Base-by-base conservation (phyloP, 2,329 filamentous ascomycete genomes). In the Venturia asperata region DNA sequence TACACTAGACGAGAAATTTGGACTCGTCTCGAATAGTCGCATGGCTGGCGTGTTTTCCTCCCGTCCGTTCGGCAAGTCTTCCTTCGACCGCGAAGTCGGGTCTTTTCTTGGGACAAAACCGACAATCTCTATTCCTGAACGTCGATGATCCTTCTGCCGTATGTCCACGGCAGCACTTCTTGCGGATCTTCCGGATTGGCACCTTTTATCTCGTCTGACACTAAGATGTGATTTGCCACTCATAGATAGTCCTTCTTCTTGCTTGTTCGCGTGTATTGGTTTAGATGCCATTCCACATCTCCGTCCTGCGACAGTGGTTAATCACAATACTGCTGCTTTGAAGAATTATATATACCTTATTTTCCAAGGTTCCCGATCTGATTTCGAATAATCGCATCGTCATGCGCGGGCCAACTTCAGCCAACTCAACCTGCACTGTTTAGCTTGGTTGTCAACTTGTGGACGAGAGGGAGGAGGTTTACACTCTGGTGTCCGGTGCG, bases 331-430 rank as follows among this genome's bases (percentile, higher is more conserved):
- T 27, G 21, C 47, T 15, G 13, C 7, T 5, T 21, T 13, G 3
- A 15, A 21, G n/a, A 27, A 21, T 52, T 17, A 27, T 21, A 21
- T 21, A 27, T 52, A 52, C 47, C 47, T 61, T 95, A 72, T 92
- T 96, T 74, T 97, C 94, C 67, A 97, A 80, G 4, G 93, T 96
- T 19, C 94, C 93, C 64, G 88, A 88, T 60, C 92, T 84, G 67
- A 99, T 96, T 79, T 97, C 91, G 73, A 97, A 99, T 64, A 92
- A 80, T 70, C 91, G 83, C 91, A 97, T 94, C n/a, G 92, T 96
- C 91, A 97, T 96, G 66, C 94, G 83, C 1, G 94, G 94, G 30
- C 52, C 30, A 37, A 58, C 52, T 19, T 58, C 30, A 58, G 52
- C 52, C 6, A 58, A 37, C 37, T 58, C 30, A 13, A 52, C 47